Evolutionary conservation across 768 basidiomycete genomes (phyloP), one percentile per base, ranked within the genome.

Genomic region (Chalciporus sphaerocephalus): DNA sequence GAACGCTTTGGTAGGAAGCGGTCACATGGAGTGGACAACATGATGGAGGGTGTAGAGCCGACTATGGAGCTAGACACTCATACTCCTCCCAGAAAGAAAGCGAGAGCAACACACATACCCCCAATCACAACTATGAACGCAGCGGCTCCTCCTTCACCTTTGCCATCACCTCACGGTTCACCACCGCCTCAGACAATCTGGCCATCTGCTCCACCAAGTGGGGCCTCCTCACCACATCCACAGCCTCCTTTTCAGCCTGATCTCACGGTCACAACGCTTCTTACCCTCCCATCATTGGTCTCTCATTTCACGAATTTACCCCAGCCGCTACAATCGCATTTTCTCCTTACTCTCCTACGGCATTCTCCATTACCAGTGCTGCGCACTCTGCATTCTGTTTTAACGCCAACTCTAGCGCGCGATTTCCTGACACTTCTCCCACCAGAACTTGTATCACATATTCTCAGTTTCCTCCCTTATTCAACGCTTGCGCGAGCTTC

Each of bases 381-480:
- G 21, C 87, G 95, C 41, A 88, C 87, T 1, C 69, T 98, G 13
- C 86, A 94, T 59, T 83, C 86, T 27, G 87, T 98, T 56, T 74
- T 97, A 55, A 85, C 87, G 1, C 91, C 88, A 20, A 92, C 92
- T 2, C 74, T 98, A 22, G 91, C 92, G 17, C 87, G 94, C 55
- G 96, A 99, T 68, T 99, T 97, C 64, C 78, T 98, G 54, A 85
- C 87, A 2, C 79, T 91, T 30, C 80, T 97, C 9, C 96, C 96
- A 5, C 84, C 89, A 25, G 95, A 99, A 58, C 81, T 99, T 28
- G 86, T 91, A 40, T 88, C 93, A 1, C 86, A 89, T 52, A 79
- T 97, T 51, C 78, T 98, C 51, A 83, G 83, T 54, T 91, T 78
- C 62, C 82, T 97, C 25, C 85, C 92, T 4, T 87, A 86, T 53